Evolutionary conservation across 768 basidiomycete species (phyloP), one percentile per base, ranked within the genome.

Genomic region (Terana coerulea): DNA sequence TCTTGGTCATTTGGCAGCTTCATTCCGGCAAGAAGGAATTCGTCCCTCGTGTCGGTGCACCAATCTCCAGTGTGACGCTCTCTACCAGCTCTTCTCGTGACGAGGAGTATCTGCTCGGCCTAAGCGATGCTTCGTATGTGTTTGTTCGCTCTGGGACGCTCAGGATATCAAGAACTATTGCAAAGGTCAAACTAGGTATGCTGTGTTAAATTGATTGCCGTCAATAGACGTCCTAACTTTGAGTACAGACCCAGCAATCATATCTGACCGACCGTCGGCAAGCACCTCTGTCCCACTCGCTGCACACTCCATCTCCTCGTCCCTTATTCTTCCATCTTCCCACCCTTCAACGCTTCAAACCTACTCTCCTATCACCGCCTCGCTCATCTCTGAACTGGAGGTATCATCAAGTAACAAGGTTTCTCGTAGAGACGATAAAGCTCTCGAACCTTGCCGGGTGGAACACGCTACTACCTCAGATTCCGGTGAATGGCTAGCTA

Each of bases 1-100:
- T 98, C 9, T 69, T 99, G n/a, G 95, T 98, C 33, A 86, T 95
- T 52, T 99, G 97, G 97, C 92, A 97, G 64, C 66, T 99, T 35
- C 86, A 91, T 56, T 83, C 86, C 0, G 89, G 90, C 4, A 89
- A 84, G 67, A 86, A 84, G 64, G 94, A 97, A 66, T 98, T 91
- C 63, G 80, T 98, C 1, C 94, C 97, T 28, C 83, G 97, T 45
- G 75, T 98, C 10, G 95, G 95, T 15, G 86, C 92, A 3, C 84
- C 93, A 4, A 89, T 98, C 48, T 78, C 76, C 60, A 83, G 80
- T 30, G 74, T 95, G 29, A 76, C 83, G 3, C 71, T 88, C 36
- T 77, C 75, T 6, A 79, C 73, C 47, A 64, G 67, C n/a, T 63
- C 59, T 1, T 74, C 66, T 41, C 70, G 70, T 11, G 87, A 90